phyloP scores from a whole-genome alignment of 345 rosid genomes.

The Lumnitzera littorea region DNA sequence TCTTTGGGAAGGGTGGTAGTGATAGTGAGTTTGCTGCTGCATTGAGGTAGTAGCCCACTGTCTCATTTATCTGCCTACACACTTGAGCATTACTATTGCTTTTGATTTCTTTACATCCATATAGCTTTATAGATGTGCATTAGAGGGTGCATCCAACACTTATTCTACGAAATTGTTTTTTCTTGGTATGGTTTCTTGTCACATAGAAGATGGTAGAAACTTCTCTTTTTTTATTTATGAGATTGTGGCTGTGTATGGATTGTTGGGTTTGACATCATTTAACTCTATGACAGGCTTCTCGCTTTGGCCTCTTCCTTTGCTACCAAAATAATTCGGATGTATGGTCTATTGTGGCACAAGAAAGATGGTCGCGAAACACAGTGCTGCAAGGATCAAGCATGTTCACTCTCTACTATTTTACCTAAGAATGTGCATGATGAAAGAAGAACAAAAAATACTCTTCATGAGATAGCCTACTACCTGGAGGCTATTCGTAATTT shows the following conservation, averaged over 20 bases:
- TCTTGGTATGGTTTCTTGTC: no score
- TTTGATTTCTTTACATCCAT: no score
- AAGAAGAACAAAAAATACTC: constrained; percentile 39
- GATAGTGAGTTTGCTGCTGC: constrained; percentile 81
- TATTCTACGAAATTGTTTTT: no score
- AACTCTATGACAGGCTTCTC: constrained; percentile 58
- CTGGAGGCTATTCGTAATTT: constrained; percentile 75
- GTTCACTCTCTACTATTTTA: constrained; percentile 46
- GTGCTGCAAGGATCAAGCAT: constrained; percentile 24
- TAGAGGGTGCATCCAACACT: no score
- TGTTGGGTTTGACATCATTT: constrained; percentile 7
- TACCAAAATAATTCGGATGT: constrained; percentile 71
- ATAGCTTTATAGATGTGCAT: no score
- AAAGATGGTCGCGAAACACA: constrained; percentile 31
- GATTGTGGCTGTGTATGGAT: constrained; percentile 2
- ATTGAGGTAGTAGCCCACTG: constrained; percentile 49
- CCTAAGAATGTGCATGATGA: constrained; percentile 29
- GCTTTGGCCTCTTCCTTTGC: constrained; percentile 67
- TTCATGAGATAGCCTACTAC: constrained; percentile 73
- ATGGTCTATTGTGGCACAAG: constrained; percentile 58
- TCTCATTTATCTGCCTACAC: neutral
- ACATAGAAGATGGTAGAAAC: no score
- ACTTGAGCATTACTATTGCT: no score
- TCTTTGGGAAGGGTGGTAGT: constrained; percentile 51
- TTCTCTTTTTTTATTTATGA: neutral